Base-by-base conservation (phyloP, 257 asterid genomes). In the Solanum ahanhuiri region DNA sequence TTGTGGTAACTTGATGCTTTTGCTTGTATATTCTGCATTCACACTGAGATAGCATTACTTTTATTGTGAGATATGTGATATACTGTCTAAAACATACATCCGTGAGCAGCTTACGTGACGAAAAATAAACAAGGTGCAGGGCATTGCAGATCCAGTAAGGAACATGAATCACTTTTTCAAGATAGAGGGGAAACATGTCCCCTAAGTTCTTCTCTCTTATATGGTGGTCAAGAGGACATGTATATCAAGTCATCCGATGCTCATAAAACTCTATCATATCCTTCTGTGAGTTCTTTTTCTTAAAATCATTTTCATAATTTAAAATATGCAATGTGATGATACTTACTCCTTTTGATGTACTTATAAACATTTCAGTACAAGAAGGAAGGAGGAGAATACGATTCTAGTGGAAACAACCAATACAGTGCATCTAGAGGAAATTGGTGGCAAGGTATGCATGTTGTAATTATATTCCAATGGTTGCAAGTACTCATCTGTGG, bases 361-460 rank as follows among this genome's bases (percentile, higher is more conserved):
- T 71, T 51, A 22, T 33, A 25, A 87, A 84, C 89, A 77, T 33
- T 39, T 83, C 87, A 89, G 93, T 67, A 64, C 89, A 91, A 92
- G 86, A 90, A 90, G 86, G 88, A 87, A 76, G 88, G 88, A 25
- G 89, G 81, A 22, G 88, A 87, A 41, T 87, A 89, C 67, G 91
- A 87, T 88, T 81, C 87, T 51, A 88, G 81, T 58, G 91, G 87
- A 79, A 83, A 86, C 84, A 69, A 70, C 85, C 89, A 91, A 84
- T 70, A 87, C 7, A 72, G 57, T 84, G 93, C 90, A 79, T 87
- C 90, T 7, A 89, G 91, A 88, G 95, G 93, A 57, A 88, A 91
- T 88, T 91, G 92, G 95, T 92, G 95, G 95, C 87, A 91, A 89
- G 95, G 95, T 91, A 90, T 82, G 83, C 8, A 70, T 90, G 33